Base-by-base conservation (phyloP, 2,329 filamentous ascomycete species). In the Exutisphaerella laricina region DNA sequence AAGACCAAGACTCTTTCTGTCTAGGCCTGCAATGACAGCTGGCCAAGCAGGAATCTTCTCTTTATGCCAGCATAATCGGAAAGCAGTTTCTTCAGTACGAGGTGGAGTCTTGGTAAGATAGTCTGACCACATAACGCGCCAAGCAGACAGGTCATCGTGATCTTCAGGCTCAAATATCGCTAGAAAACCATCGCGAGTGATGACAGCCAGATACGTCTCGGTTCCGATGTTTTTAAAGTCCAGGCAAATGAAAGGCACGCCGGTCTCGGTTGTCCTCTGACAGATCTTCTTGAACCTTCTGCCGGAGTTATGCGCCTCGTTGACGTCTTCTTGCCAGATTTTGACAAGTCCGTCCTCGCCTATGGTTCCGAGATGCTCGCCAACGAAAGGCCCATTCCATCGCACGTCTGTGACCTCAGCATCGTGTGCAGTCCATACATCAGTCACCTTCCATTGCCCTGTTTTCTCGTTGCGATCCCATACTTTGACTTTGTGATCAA, bases 301-400 rank as follows among this genome's bases (percentile, higher is more conserved):
- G 22, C 88, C 88, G 25, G 77, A 80, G 45, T 76, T 74, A 0
- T 83, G 81, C 1, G 85, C 75, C 36, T 92, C 84, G 1, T 82
- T 84, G 12, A 85, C 81, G 66, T 96, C 88, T 68, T 96, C 90
- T 48, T 85, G 83, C 90, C 90, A 97, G 52, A 97, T 75, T 62
- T 88, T 87, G 71, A 94, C 88, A 64, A 83, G 82, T 58, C 90
- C 87, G 58, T 96, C 90, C 58, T 90, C 85, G 50, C 86, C 88
- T 46, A 96, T 84, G 41, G 85, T 94, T 43, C 84, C 89, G 55
- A 97, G 73, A 57, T 94, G 79, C 60, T 92, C 88, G 54, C 92
- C 92, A 46, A 92, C 82, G 50, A 86, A 90, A 0, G 88, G 85
- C 1, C 88, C 87, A 44, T 94, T 85, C 89, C 90, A 97, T 73